phyloP scores from a whole-genome alignment of 495 filamentous ascomycete species.

The Melanomma pulvis-pyrius region DNA sequence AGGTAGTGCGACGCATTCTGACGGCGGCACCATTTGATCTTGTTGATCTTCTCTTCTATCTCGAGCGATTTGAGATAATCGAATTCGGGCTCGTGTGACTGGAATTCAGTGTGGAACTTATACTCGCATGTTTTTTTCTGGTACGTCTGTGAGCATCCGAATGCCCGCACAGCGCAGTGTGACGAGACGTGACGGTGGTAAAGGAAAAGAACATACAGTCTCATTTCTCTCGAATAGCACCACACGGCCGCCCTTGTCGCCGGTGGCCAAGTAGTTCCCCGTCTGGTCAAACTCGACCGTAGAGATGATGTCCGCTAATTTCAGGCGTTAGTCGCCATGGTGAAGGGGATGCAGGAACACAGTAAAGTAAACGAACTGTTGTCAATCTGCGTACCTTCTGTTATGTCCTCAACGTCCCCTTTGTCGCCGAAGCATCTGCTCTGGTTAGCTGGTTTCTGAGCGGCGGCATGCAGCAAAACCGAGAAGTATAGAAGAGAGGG shows the following conservation, averaged over 20 bases:
- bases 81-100: constrained; percentile 99
- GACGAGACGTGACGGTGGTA: neutral
- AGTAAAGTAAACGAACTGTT: neutral
- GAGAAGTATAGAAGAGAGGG: constrained; percentile 1
- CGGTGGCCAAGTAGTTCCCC: constrained; percentile 95
- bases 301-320: constrained; percentile 93
- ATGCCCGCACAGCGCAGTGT: neutral
- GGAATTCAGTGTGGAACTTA: constrained; percentile 99
- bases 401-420: constrained; percentile 99
- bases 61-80: constrained; percentile 99
- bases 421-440: constrained; percentile 97
- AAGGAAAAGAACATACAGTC: constrained; percentile 64
- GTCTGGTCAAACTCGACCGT: constrained; percentile 99
- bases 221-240: constrained; percentile 98
- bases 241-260: constrained; percentile 95
- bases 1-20: constrained; percentile 99
- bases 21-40: constrained; percentile 99
- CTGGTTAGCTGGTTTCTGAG: constrained; percentile 1
- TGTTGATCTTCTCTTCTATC: constrained; percentile 99
- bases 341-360: neutral
- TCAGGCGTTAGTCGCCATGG: neutral
- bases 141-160: neutral
- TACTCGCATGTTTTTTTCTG: constrained; percentile 99
- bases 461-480: neutral
- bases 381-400: constrained; percentile 73